Conservation (phyloP, 345 rosid genomes). For the Aegle marmelos region DNA sequence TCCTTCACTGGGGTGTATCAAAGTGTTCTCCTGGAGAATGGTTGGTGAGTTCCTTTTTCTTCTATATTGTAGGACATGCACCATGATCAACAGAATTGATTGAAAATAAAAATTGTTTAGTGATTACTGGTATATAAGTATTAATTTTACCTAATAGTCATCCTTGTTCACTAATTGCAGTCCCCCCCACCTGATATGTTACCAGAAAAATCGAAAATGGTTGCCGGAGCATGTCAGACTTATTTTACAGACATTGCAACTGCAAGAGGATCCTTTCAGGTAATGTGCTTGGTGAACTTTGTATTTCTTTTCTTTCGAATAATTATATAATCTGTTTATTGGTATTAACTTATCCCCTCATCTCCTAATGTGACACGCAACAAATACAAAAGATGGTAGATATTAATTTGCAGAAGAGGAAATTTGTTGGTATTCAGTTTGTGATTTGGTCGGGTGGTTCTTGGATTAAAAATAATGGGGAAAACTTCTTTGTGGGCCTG, state of each 20-base stretch:
- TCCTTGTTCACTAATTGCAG: constrained; percentile 18
- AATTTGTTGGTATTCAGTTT: constrained; percentile 51
- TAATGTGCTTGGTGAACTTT: constrained; percentile 11
- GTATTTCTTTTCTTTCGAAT: neutral
- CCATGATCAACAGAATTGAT: neutral
- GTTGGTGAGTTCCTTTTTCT: constrained; percentile 43
- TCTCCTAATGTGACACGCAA: neutral
- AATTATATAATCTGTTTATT: constrained; percentile 6
- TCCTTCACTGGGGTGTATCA: constrained; percentile 63
- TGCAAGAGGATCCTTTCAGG: constrained; percentile 50
- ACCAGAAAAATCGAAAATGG: constrained; percentile 55
- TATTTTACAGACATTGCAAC: constrained; percentile 41
- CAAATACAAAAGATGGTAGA: constrained; percentile 33
- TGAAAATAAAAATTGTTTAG: neutral
- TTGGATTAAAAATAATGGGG: constrained; percentile 55
- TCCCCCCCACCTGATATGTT: constrained; percentile 52
- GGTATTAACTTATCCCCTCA: neutral
- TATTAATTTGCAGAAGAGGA: constrained; percentile 45
- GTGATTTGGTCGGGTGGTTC: constrained; percentile 54
- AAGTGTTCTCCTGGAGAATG: constrained; percentile 51
- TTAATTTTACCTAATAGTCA: neutral
- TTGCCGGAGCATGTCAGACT: constrained; percentile 58
- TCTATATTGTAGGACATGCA: constrained; percentile 2
- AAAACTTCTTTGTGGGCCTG: constrained; percentile 41
- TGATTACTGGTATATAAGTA: neutral